Percentiles rank a stretch among this genome's conserved stretches.
phyloP scores from a whole-genome alignment of 371 early-diverging fungal species.

The Mucor mucedo region DNA sequence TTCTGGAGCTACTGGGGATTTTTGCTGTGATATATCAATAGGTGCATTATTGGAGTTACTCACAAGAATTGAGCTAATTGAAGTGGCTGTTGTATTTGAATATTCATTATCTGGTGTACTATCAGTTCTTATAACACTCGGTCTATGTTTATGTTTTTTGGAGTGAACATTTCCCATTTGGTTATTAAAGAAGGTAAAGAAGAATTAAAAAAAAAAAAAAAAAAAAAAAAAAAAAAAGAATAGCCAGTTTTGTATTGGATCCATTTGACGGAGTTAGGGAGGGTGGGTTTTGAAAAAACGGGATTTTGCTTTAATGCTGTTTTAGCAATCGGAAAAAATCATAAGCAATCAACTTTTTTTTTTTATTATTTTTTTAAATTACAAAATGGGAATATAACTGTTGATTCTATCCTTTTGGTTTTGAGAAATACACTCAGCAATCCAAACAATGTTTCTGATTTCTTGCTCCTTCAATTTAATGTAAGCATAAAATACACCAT shows the following conservation, averaged over 20 bases:
- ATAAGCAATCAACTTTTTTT: background rate
- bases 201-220: background rate
- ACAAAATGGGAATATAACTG: slow-evolving; percentile 85
- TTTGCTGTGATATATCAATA: slow-evolving; percentile 5
- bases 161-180: slow-evolving; percentile 38
- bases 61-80: slow-evolving; percentile 47
- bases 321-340: background rate
- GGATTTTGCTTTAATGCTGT: too few relatives aligned
- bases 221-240: slow-evolving; percentile 4
- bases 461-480: slow-evolving; percentile 99
- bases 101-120: slow-evolving; percentile 45
- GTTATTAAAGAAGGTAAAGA: background rate
- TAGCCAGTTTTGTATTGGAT: slow-evolving; percentile 1
- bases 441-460: slow-evolving; percentile 99
- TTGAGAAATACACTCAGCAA: slow-evolving; percentile 99
- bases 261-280: background rate
- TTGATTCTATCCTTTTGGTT: slow-evolving; percentile 94
- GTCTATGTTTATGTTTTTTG: slow-evolving; percentile 44
- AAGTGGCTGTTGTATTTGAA: slow-evolving; percentile 43
- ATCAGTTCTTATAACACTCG: slow-evolving; percentile 39
- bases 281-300: background rate
- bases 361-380: slow-evolving; percentile 8
- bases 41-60: slow-evolving; percentile 18
- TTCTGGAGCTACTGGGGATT: background rate
- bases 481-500: slow-evolving; percentile 96